Conservation (phyloP, 2,329 filamentous ascomycete species). For the Cytospora schulzeri region DNA sequence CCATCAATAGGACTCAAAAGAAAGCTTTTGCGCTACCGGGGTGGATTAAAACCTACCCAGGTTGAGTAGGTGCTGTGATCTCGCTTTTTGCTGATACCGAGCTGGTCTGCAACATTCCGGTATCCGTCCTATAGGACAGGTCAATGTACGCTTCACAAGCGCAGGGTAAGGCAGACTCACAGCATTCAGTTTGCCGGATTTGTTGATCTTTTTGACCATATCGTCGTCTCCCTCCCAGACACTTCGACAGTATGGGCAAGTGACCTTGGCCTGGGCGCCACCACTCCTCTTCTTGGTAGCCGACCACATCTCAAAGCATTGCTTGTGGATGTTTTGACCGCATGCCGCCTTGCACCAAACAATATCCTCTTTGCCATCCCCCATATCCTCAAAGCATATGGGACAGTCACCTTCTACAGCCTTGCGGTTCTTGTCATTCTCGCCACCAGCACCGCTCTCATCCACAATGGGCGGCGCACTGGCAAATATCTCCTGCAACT, state of each 20-base stretch:
- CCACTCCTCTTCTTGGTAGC: constrained; percentile 44
- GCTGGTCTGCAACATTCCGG: constrained; percentile 61
- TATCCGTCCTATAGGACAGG: constrained; percentile 53
- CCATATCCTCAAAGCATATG: constrained; percentile 56
- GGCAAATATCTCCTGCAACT: constrained; percentile 61
- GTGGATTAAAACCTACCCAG: not conserved
- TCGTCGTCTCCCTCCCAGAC: constrained; percentile 54
- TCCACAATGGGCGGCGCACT: constrained; percentile 53
- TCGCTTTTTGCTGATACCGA: constrained; percentile 58
- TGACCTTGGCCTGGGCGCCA: constrained; percentile 41
- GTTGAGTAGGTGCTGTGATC: constrained; percentile 36
- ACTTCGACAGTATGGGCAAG: constrained; percentile 64
- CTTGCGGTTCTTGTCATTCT: constrained; percentile 47
- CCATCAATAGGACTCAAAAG: not conserved
- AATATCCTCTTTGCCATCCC: constrained; percentile 38
- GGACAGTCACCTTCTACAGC: constrained; percentile 57
- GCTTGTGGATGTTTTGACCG: constrained; percentile 57
- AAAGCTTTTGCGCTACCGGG: not conserved
- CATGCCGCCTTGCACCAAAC: constrained; percentile 57
- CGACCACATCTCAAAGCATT: constrained; percentile 59
- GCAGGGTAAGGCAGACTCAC: not conserved
- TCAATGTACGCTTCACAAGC: not conserved
- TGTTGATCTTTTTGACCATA: constrained; percentile 47
- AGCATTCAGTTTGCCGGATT: constrained; percentile 40
- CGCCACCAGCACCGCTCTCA: constrained; percentile 30